These are phyloP conservation scores for Cutaneotrichosporon cavernicola DNA, from an alignment of 1,284 basidiomycete genomes.

Conservation along the genomic window DNA sequence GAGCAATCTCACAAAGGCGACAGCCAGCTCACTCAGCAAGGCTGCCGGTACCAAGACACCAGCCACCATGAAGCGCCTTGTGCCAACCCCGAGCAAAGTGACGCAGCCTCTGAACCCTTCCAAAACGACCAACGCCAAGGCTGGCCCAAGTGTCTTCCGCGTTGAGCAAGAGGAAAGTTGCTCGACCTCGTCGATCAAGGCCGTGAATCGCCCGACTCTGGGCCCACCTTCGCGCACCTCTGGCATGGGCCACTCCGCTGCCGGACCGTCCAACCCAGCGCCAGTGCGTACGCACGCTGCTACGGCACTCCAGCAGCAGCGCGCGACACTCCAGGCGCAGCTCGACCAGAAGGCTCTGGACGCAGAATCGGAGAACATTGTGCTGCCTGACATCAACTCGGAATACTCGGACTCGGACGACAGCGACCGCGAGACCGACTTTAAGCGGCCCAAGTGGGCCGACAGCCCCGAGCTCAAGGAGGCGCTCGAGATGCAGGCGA, in stretches of 20 bases:
- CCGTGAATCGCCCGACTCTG: slow-evolving; percentile 25
- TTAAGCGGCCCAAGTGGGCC: slow-evolving; percentile 73
- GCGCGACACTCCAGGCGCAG: slow-evolving; percentile 48
- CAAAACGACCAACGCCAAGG: slow-evolving; percentile 21
- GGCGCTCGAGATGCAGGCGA: slow-evolving; percentile 74
- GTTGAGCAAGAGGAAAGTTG: slow-evolving; percentile 24
- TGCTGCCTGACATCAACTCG: slow-evolving; percentile 87
- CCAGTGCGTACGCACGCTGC: slow-evolving; percentile 55
- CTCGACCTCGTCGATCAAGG: slow-evolving; percentile 30
- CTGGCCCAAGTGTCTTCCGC: slow-evolving; percentile 33
- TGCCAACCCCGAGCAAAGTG: slow-evolving; percentile 19
- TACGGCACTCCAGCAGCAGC: slow-evolving; percentile 40
- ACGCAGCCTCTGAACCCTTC: slow-evolving; percentile 32
- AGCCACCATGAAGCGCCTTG: slow-evolving; percentile 20
- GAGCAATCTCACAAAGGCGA: slow-evolving; percentile 28
- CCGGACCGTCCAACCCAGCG: slow-evolving; percentile 1
- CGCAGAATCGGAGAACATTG: slow-evolving; percentile 64
- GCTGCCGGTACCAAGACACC: slow-evolving; percentile 32
- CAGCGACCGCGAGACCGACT: slow-evolving; percentile 64
- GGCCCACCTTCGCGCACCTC: slow-evolving; percentile 45
- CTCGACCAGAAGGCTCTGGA: slow-evolving; percentile 56
- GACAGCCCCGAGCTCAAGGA: slow-evolving; percentile 79
- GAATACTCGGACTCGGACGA: slow-evolving; percentile 96
- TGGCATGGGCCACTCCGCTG: neutral
- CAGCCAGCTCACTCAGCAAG: slow-evolving; percentile 17